Percentiles rank a stretch among this genome's conserved stretches.
Conservation (phyloP, 352 stramenopile genomes). For the Globisporangium cederbergense region DNA sequence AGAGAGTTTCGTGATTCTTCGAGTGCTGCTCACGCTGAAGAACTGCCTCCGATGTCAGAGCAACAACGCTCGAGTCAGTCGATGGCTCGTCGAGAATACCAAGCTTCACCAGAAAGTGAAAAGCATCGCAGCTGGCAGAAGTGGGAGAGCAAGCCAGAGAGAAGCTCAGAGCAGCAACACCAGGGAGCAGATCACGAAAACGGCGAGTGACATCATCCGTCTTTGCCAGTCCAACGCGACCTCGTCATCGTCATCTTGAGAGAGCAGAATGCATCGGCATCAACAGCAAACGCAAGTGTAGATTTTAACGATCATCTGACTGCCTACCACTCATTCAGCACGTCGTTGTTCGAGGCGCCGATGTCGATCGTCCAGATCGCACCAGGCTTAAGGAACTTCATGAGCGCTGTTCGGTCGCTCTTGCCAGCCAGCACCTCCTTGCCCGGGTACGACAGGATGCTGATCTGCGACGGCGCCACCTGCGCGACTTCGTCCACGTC, state of each 20-base stretch:
- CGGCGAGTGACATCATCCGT: slow-evolving; percentile 38
- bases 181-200: slow-evolving; percentile 45
- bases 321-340: slow-evolving; percentile 62
- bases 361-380: slow-evolving; percentile 85
- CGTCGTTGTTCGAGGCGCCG: slow-evolving; percentile 58
- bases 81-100: slow-evolving; percentile 30
- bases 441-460: slow-evolving; percentile 67
- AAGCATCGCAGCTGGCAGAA: slow-evolving; percentile 12
- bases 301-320: slow-evolving; percentile 8
- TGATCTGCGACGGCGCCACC: slow-evolving; percentile 76
- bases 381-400: slow-evolving; percentile 77
- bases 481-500: slow-evolving; percentile 78
- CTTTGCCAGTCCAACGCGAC: slow-evolving; percentile 13
- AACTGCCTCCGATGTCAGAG: slow-evolving; percentile 53
- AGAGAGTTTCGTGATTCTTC: slow-evolving; percentile 33
- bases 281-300: slow-evolving; percentile 1
- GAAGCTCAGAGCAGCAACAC: slow-evolving; percentile 9
- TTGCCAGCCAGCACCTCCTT: slow-evolving; percentile 66
- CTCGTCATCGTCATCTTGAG: background rate
- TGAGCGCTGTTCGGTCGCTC: slow-evolving; percentile 55
- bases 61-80: slow-evolving; percentile 20
- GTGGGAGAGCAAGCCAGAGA: slow-evolving; percentile 5
- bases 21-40: slow-evolving; percentile 53
- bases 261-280: background rate
- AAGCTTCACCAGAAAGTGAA: slow-evolving; percentile 24